These are phyloP conservation scores for Ceratopteris richardii DNA, from an alignment of 75 land plant genomes.

Conservation along the genomic window DNA sequence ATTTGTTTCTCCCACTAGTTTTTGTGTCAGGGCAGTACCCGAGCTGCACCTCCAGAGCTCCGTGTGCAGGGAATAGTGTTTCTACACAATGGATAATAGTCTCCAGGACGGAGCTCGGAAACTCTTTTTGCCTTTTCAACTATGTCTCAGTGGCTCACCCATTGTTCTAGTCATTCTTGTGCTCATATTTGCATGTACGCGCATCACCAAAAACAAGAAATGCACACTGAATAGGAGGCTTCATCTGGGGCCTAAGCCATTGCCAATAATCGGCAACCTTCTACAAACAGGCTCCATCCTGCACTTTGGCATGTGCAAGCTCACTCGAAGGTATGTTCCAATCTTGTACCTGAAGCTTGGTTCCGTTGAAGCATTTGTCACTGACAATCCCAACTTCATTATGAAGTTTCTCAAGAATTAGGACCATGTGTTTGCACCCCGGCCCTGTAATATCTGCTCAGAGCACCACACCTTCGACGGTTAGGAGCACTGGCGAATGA, in stretches of 20 bases:
- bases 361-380: slow-evolving; percentile 11
- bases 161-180: too few relatives aligned
- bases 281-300: slow-evolving; percentile 13
- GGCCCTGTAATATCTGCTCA: slow-evolving; percentile 12
- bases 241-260: slow-evolving; percentile 29
- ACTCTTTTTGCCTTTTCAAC: too few relatives aligned
- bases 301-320: slow-evolving; percentile 9
- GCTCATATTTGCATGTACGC: too few relatives aligned
- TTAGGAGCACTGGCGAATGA: slow-evolving; percentile 24
- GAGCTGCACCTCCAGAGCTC: too few relatives aligned
- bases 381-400: slow-evolving; percentile 15
- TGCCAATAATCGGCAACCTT: slow-evolving; percentile 29
- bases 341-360: slow-evolving; percentile 23
- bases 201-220: too few relatives aligned
- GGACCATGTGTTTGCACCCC: slow-evolving; percentile 20
- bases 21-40: too few relatives aligned
- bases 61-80: too few relatives aligned
- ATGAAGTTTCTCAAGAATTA: slow-evolving; percentile 21
- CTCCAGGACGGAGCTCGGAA: too few relatives aligned
- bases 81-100: too few relatives aligned
- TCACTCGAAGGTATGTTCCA: slow-evolving; percentile 18
- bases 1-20: too few relatives aligned
- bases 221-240: too few relatives aligned
- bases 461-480: slow-evolving; percentile 21
- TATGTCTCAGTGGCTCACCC: too few relatives aligned